Evolutionary conservation across 768 basidiomycete species (phyloP), one percentile per base, ranked within the genome.

Genomic region (Tylopilus sp.): DNA sequence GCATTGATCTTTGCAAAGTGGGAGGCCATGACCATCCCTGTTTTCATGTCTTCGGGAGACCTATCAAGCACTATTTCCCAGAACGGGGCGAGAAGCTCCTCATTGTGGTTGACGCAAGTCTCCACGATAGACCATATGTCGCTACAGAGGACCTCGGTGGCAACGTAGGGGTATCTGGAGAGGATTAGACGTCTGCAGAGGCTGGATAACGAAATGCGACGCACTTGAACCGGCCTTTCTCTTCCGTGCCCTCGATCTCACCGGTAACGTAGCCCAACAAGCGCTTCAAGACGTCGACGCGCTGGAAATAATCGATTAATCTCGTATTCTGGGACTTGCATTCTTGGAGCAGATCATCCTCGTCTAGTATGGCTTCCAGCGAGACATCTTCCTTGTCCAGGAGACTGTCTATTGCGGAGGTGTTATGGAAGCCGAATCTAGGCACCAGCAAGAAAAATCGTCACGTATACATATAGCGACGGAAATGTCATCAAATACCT

Each of bases 1-100:
- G 87, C 83, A 64, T 92, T 97, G 58, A 98, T 89, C 70, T 95
- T 91, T n/a, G 87, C 83, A 74, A 97, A 99, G 69, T 91, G 89
- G 1, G 91, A 85, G 26, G 92, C 88, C 76, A 95, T 88, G 51
- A 86, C 79, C 75, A 88, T 89, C 59, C 87, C 81, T 13, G 81
- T 86, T 70, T 87, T 89, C 81, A 95, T 90, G 53, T 92, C 91
- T 40, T 92, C 90, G 15, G 88, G 78, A 3, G 86, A 77, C 60
- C 82, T 77, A 64, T 91, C 88, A 25, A 92, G 74, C 17, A 92
- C 85, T 17, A 82, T 83, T 69, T 97, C 91, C 94, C 94, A 97
- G 75, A 97, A 95, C 11, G 91, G 88, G 35, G 77, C 73, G 47
- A 98, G 77, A 47, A 97, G 76, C 51, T 86, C 81, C 10, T 83